Evolutionary conservation across 2,329 filamentous ascomycete species (phyloP), one percentile per base, ranked within the genome.

Genomic region (Verticillium isaacii): DNA sequence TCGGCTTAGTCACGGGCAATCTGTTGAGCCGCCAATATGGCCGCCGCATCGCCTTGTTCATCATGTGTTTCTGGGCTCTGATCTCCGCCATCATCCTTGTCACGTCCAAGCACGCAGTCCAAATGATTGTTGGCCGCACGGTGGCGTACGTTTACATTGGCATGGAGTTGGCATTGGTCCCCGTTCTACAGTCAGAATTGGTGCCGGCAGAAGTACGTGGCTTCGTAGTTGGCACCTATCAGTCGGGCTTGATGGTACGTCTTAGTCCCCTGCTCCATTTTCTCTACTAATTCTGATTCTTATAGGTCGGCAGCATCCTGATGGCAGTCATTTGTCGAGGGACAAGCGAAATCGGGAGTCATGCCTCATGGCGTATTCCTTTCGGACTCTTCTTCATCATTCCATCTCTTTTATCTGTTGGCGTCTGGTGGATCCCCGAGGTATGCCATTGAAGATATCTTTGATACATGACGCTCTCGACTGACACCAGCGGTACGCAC

Each of bases 81-180:
- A 59, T 73, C 0, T 63, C 71, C 0, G 71, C 75, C 2, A 72
- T 70, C 1, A 66, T 77, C 12, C 60, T 68, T 3, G 63, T 77
- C 50, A 75, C 74, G 0, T 70, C 74, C 6, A 63, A 66, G 14
- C 68, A 45, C 17, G 65, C 60, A 3, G 63, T 66, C 1, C 74
- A 77, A 59, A 73, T 74, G 17, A 64, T 78, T 56, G 71, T 69
- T 3, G 74, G 67, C 1, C 70, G 74, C 3, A 73, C 74, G 7
- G 66, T 78, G 3, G 73, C 74, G 41, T 77, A 76, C 58, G 58
- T 74, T 23, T 78, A 78, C 56, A 68, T 77, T 36, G 76, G 75
- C 15, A 77, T 76, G 70, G 75, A 78, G 62, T 68, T 78, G 11
- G 71, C 76, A 0, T 66, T 74, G 2, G 72, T 77, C 0, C 77